These are phyloP conservation scores for Abrus pulchellus DNA, from an alignment of 306 rosid species.

Conservation along the genomic window DNA sequence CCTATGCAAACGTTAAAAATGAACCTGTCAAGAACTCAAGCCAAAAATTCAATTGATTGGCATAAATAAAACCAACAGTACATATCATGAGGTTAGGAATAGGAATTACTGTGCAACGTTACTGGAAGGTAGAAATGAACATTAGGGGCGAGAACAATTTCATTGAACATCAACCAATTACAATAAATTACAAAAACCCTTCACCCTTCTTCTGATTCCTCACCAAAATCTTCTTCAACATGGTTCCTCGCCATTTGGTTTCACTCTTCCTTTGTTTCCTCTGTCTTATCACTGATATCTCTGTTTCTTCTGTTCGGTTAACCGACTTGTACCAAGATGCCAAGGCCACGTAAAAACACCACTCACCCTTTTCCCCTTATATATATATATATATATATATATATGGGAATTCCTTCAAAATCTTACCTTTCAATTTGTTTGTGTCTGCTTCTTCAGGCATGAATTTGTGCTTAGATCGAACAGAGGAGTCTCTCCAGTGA, in stretches of 20 bases:
- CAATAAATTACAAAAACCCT: not conserved
- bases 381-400: not conserved
- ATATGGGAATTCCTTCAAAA: not conserved
- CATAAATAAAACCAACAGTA: no score
- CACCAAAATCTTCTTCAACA: constrained; percentile 34
- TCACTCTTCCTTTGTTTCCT: constrained; percentile 53
- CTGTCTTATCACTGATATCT: constrained; percentile 56
- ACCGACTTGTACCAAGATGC: constrained; percentile 46
- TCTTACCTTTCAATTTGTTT: constrained; percentile 13
- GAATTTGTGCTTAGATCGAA: constrained; percentile 65
- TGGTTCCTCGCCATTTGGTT: constrained; percentile 56
- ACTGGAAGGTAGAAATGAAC: no score
- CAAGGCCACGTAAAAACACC: constrained; percentile 51
- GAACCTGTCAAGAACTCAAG: no score
- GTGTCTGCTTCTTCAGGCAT: constrained; percentile 50
- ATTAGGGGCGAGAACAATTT: no score
- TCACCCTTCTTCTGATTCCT: not conserved
- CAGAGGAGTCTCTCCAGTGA: constrained; percentile 52
- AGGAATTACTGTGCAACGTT: no score
- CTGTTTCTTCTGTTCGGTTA: constrained; percentile 62
- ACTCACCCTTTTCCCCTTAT: not conserved
- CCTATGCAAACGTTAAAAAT: no score
- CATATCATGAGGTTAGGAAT: no score
- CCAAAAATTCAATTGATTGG: no score
- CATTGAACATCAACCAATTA: no score